A percentile compares a stretch with the other conserved stretches of the same genome.
Conservation (phyloP, 805 yeast genomes). For the Schwanniomyces yamadae region DNA sequence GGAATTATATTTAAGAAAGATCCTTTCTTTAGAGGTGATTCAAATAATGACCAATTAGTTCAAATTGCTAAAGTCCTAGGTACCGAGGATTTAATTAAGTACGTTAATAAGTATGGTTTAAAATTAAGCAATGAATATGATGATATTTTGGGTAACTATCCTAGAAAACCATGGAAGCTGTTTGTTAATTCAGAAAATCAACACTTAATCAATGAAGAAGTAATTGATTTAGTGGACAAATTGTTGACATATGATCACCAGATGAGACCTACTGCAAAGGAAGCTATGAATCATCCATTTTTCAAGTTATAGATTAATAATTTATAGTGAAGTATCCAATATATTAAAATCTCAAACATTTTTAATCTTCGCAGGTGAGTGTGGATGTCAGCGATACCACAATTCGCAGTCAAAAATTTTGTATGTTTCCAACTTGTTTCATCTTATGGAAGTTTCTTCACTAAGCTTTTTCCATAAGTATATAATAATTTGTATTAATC, state of each 20-base stretch:
- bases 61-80: slow-evolving; percentile 88
- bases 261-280: slow-evolving; percentile 82
- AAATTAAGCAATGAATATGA: slow-evolving; percentile 73
- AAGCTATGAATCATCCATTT: slow-evolving; percentile 73
- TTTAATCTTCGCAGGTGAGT: too few relatives aligned
- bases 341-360: too few relatives aligned
- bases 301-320: slow-evolving; percentile 19
- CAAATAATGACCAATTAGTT: slow-evolving; percentile 87
- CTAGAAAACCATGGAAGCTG: slow-evolving; percentile 82
- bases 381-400: too few relatives aligned
- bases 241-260: slow-evolving; percentile 84
- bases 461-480: too few relatives aligned
- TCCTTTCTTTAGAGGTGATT: slow-evolving; percentile 89
- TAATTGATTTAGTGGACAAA: slow-evolving; percentile 77
- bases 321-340: too few relatives aligned
- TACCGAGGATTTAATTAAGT: slow-evolving; percentile 70
- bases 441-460: too few relatives aligned
- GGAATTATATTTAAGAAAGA: slow-evolving; percentile 87
- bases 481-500: too few relatives aligned
- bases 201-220: slow-evolving; percentile 63
- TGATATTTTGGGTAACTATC: slow-evolving; percentile 63
- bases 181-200: slow-evolving; percentile 71
- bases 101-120: slow-evolving; percentile 69
- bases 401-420: too few relatives aligned
- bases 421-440: too few relatives aligned